A percentile compares a stretch with the other conserved stretches of the same genome.
Conservation (phyloP, 208 protist genomes). For the Trypanosoma rangeli region DNA sequence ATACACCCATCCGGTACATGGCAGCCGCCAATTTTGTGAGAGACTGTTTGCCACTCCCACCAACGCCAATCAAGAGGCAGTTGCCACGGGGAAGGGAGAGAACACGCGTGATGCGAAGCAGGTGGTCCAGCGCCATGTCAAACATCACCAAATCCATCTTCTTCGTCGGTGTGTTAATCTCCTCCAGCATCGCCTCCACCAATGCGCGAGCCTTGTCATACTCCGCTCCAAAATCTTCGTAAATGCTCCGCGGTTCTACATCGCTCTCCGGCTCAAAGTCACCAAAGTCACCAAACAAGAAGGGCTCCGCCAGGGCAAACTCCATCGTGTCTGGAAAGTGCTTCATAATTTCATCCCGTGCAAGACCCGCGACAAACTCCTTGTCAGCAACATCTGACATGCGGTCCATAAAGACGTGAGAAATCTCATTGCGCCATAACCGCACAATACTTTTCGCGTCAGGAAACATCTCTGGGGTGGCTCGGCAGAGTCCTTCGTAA, state of each 20-base stretch:
- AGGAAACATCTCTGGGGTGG: constrained; percentile 92
- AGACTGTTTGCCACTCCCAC: constrained; percentile 97
- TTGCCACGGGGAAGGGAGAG: constrained; percentile 96
- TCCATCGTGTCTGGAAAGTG: constrained; percentile 68
- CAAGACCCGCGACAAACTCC: constrained; percentile 77
- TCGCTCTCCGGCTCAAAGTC: constrained; percentile 88
- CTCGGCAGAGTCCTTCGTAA: constrained; percentile 97
- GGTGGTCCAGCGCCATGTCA: constrained; percentile 98
- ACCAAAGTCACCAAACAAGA: constrained; percentile 97
- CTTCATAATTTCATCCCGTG: constrained; percentile 74
- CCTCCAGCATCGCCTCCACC: constrained; percentile 93
- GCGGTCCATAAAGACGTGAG: constrained; percentile 97
- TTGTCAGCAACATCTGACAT: constrained; percentile 95
- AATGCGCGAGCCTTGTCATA: constrained; percentile 72
- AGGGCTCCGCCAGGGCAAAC: constrained; percentile 81
- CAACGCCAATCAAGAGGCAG: constrained; percentile 97
- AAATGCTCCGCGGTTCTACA: constrained; percentile 78
- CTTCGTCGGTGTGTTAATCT: constrained; percentile 92
- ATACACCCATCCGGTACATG: constrained; percentile 94
- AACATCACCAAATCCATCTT: constrained; percentile 98
- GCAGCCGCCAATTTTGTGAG: constrained; percentile 95
- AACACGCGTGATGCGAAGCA: constrained; percentile 96
- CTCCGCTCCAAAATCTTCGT: constrained; percentile 93
- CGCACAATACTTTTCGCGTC: constrained; percentile 73
- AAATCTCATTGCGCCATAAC: constrained; percentile 98